Evolutionary conservation across 2,329 filamentous ascomycete species (phyloP).

Genomic region (Curvularia sp.): DNA sequence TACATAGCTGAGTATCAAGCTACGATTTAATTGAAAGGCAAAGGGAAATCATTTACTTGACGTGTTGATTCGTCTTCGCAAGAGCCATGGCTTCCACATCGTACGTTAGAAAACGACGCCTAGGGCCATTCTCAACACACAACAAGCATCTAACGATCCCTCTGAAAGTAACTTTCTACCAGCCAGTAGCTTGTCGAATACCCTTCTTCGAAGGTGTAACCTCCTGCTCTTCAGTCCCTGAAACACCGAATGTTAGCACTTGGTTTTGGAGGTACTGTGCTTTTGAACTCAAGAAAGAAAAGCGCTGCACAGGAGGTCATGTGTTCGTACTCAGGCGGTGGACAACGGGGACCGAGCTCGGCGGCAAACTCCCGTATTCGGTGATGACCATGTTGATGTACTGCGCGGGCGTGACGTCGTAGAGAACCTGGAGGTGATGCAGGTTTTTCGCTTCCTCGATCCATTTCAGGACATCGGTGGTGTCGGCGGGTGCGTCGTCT

Average conservation of each 20-base stretch:
- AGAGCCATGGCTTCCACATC: neutral
- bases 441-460: constrained; percentile 53
- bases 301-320: constrained; percentile 30
- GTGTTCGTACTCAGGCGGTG: constrained; percentile 62
- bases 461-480: constrained; percentile 48
- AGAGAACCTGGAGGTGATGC: constrained; percentile 77
- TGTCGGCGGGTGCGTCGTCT: constrained; percentile 31
- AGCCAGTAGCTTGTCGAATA: constrained; percentile 14
- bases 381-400: constrained; percentile 90
- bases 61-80: neutral
- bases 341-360: constrained; percentile 81
- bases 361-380: constrained; percentile 85
- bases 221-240: constrained; percentile 25
- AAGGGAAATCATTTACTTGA: neutral
- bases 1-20: neutral
- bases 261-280: constrained; percentile 1
- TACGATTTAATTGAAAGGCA: neutral
- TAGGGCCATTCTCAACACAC: neutral
- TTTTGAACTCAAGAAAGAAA: constrained; percentile 16
- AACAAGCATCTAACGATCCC: neutral
- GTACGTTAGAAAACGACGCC: neutral
- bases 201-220: constrained; percentile 15
- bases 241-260: constrained; percentile 17
- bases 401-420: constrained; percentile 88
- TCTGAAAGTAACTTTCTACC: constrained; percentile 2